A percentile compares a stretch with the other conserved stretches of the same genome.
Conservation (phyloP, 176 grass and related monocot species). For the Triticum turgidum region DNA sequence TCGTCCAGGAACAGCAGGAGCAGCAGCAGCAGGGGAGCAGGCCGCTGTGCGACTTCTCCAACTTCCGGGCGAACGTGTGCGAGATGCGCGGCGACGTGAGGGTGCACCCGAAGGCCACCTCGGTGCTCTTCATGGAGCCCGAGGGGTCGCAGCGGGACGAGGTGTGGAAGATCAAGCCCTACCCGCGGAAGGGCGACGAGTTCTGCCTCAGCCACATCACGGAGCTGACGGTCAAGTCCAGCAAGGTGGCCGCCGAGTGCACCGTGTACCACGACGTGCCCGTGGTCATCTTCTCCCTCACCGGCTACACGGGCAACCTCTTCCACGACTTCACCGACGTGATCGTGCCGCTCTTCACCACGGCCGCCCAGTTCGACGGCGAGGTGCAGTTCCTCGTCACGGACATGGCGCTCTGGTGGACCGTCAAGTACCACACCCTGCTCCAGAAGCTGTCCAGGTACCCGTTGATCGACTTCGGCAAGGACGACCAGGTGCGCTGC, state of each 20-base stretch:
- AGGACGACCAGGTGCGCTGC: slow-evolving; percentile 66
- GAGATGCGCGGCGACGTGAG: slow-evolving; percentile 62
- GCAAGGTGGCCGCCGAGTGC: slow-evolving; percentile 50
- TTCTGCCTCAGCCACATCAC: slow-evolving; percentile 58
- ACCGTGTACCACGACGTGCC: slow-evolving; percentile 49
- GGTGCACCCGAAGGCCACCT: slow-evolving; percentile 47
- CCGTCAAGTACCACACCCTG: slow-evolving; percentile 50
- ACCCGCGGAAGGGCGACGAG: slow-evolving; percentile 70
- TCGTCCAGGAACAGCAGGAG: neutral
- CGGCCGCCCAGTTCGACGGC: slow-evolving; percentile 57
- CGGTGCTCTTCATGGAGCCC: slow-evolving; percentile 35
- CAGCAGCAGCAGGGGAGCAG: slow-evolving; percentile 38
- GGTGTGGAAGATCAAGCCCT: slow-evolving; percentile 69
- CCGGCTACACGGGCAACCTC: slow-evolving; percentile 60
- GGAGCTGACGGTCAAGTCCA: slow-evolving; percentile 50
- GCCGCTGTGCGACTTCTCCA: slow-evolving; percentile 51
- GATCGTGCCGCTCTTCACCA: slow-evolving; percentile 73
- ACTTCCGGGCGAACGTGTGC: slow-evolving; percentile 54
- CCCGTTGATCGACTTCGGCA: slow-evolving; percentile 59
- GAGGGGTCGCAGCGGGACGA: slow-evolving; percentile 30
- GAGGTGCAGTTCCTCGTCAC: slow-evolving; percentile 62
- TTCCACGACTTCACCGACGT: slow-evolving; percentile 85
- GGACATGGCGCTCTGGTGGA: slow-evolving; percentile 54
- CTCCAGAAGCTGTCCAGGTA: slow-evolving; percentile 58
- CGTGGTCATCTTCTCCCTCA: slow-evolving; percentile 52